Evolutionary conservation across 768 basidiomycete genomes (phyloP).

Genomic region (Solioccasus polychromus): DNA sequence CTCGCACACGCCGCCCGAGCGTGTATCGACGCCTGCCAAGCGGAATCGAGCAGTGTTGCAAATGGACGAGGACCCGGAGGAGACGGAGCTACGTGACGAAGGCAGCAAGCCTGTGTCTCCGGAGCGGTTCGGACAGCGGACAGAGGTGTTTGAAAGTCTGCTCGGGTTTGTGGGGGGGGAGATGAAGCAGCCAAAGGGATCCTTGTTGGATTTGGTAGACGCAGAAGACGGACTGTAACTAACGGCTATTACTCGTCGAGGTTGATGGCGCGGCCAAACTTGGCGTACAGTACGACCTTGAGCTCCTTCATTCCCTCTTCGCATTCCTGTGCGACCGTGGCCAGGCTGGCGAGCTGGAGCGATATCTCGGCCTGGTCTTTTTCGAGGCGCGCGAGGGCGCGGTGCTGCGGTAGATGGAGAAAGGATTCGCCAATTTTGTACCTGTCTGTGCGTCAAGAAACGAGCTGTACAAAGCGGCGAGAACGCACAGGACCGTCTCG

Average conservation of each 20-base stretch:
- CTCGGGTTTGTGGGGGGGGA: conserved; percentile 60
- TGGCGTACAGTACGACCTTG: conserved; percentile 79
- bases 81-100: conserved; percentile 25
- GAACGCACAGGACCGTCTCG: conserved; percentile 66
- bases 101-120: conserved; percentile 36
- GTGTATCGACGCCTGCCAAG: conserved; percentile 11
- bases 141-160: conserved; percentile 65
- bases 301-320: conserved; percentile 77
- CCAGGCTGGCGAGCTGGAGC: conserved; percentile 48
- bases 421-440: conserved; percentile 92
- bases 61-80: conserved; percentile 31
- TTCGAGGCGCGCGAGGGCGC: conserved; percentile 70
- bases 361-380: conserved; percentile 63
- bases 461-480: conserved; percentile 47
- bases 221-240: conserved; percentile 26
- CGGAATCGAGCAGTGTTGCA: conserved; percentile 20
- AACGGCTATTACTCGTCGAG: conserved; percentile 61
- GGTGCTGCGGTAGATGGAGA: conserved; percentile 67
- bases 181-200: conserved; percentile 65
- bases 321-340: conserved; percentile 56
- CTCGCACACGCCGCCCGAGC: conserved; percentile 4
- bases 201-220: conserved; percentile 63
- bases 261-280: conserved; percentile 92
- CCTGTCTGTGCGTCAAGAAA: conserved; percentile 56
- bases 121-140: conserved; percentile 59